Evolutionary conservation across 257 asterid species (phyloP).

Genomic region (Penstemon eatonii): DNA sequence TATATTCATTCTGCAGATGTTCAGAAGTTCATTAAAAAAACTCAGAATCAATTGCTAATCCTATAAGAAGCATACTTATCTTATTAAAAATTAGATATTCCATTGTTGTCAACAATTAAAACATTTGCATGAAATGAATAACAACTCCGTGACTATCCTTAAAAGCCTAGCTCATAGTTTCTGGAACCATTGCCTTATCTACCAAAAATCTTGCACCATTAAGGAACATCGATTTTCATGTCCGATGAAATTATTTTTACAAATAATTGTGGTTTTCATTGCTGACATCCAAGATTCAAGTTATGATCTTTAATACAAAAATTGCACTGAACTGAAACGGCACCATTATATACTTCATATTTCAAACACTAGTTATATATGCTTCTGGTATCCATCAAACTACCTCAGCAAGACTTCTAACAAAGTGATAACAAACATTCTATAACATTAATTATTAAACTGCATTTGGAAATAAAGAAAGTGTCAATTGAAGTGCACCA

Average conservation of each 20-base stretch:
- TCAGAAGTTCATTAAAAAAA: slow-evolving; percentile 22
- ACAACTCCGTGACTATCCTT: neutral
- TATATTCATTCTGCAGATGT: slow-evolving; percentile 65
- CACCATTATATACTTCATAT: no score
- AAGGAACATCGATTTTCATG: no score
- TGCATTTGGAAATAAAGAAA: no score
- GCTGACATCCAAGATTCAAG: no score
- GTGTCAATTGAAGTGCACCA: neutral
- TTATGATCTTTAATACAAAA: no score
- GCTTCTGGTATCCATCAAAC: neutral
- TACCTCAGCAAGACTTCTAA: neutral
- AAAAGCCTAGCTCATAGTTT: slow-evolving; percentile 9
- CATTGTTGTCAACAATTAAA: neutral
- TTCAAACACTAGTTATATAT: neutral
- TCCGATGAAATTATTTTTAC: no score
- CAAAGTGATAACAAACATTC: neutral
- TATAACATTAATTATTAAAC: no score
- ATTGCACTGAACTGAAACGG: no score
- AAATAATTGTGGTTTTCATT: no score
- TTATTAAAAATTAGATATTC: neutral
- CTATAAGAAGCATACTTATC: neutral
- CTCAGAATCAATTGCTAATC: slow-evolving; percentile 19
- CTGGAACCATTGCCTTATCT: neutral
- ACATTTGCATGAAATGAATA: neutral
- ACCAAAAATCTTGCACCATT: neutral